These are phyloP conservation scores for Fusarium nodosum DNA, from an alignment of 2,329 filamentous ascomycete species.

Conservation along the genomic window DNA sequence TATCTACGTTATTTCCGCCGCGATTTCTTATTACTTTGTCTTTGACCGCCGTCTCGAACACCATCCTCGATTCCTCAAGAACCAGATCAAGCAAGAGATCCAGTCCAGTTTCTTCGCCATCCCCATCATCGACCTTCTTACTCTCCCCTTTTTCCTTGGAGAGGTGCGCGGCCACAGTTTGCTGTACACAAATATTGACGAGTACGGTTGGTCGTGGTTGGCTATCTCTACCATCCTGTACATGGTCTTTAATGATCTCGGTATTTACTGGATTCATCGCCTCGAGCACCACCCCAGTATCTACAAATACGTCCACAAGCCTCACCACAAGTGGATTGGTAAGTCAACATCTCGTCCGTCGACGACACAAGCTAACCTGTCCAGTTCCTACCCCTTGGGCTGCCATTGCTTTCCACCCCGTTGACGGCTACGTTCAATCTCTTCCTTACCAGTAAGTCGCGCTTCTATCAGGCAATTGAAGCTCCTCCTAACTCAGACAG, in stretches of 20 bases:
- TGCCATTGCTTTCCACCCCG: slow-evolving; percentile 62
- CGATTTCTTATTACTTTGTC: slow-evolving; percentile 79
- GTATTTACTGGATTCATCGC: slow-evolving; percentile 64
- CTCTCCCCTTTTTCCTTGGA: slow-evolving; percentile 61
- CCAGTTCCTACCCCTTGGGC: slow-evolving; percentile 62
- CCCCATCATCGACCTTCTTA: slow-evolving; percentile 61
- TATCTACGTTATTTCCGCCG: slow-evolving; percentile 75
- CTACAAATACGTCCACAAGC: slow-evolving; percentile 64
- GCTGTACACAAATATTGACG: slow-evolving; percentile 57
- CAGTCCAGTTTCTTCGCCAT: slow-evolving; percentile 58
- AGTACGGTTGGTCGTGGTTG: slow-evolving; percentile 59
- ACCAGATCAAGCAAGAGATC: slow-evolving; percentile 62
- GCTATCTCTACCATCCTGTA: slow-evolving; percentile 56
- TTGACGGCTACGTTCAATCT: slow-evolving; percentile 62
- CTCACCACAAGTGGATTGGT: slow-evolving; percentile 65
- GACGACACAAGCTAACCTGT: slow-evolving; percentile 5
- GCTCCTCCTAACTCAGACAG: slow-evolving; percentile 44
- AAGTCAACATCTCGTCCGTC: slow-evolving; percentile 31
- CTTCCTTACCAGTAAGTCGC: slow-evolving; percentile 60
- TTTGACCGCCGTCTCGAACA: slow-evolving; percentile 62
- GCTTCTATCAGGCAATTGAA: no score
- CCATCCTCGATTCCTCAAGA: slow-evolving; percentile 63
- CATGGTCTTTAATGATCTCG: slow-evolving; percentile 62
- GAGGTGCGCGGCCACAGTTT: slow-evolving; percentile 63
- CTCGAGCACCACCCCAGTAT: slow-evolving; percentile 61